Evolutionary conservation across 2,329 filamentous ascomycete genomes (phyloP), one percentile per base, ranked within the genome.

Genomic region (Colletotrichum sp.): DNA sequence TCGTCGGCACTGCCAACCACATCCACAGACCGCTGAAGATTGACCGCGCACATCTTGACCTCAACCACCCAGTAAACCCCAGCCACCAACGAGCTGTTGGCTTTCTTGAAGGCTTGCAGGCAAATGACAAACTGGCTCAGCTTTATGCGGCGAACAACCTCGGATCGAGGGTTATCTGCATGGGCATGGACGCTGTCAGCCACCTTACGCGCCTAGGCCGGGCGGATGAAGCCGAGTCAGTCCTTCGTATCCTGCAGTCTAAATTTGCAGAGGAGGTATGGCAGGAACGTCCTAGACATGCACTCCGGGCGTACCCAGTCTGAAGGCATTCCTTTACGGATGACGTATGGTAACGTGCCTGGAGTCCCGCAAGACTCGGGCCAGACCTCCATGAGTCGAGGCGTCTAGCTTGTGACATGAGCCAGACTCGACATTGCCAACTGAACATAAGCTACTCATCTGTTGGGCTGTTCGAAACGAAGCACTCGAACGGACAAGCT

Each of bases 1-100:
- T 92, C 76, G 84, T 89, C 49, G 84, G 86, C 55, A 85, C 90
- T 6, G 88, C 88, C 26, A 82, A 86, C 65, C 84, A 83, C 18
- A 82, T 88, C 18, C 78, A 82, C 7, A 79, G 79, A 28, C 81
- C 84, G 2, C 81, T 88, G 49, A 80, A 80, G 9, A 80, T 91
- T 9, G 88, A 90, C 66, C 84, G 85, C 36, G 90, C 90, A 0
- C 91, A 92, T 78, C 84, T 92, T 5, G 85, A 88, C 32, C 84
- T 92, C 3, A 85, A 90, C 72, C 90, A 92, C 79, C 91, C 91
- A 0, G 88, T 87, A 0, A 83, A 84, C 4, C 90, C 91, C 1
- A 85, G 86, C 30, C 85, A 88, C 26, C 81, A 83, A 3, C 85
- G 85, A 2, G 91, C 91, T 0, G 79, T 92, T 13, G 79, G 85